Conservation (phyloP, 2,329 filamentous ascomycete genomes). For the Alternaria rosae region DNA sequence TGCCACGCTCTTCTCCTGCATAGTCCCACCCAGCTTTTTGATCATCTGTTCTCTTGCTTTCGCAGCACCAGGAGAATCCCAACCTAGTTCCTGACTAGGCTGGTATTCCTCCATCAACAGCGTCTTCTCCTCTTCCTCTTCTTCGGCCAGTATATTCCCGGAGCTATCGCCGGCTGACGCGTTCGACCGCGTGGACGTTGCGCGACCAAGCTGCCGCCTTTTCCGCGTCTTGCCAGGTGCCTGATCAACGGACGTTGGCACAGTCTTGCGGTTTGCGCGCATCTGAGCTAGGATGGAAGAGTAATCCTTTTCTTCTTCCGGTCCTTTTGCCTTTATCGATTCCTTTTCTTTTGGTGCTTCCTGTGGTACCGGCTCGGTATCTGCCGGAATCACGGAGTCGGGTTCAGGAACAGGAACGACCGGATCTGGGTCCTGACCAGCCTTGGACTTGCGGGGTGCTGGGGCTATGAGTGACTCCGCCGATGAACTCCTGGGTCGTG, state of each 20-base stretch:
- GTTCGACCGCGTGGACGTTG: conserved; percentile 41
- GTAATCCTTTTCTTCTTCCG: conserved; percentile 39
- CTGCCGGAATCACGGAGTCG: conserved; percentile 35
- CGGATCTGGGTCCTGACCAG: conserved; percentile 24
- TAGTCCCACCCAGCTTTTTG: conserved; percentile 44
- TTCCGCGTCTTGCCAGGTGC: conserved; percentile 30
- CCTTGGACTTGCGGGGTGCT: conserved; percentile 18
- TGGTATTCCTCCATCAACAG: conserved; percentile 37
- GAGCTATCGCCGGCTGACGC: conserved; percentile 40
- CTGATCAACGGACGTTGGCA: conserved; percentile 26
- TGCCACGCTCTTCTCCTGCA: conserved; percentile 36
- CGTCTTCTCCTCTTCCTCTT: conserved; percentile 24
- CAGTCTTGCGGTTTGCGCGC: conserved; percentile 40
- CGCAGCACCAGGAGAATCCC: conserved; percentile 48
- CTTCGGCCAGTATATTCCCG: conserved; percentile 25
- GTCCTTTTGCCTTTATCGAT: conserved; percentile 12
- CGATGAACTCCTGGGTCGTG: conserved; percentile 27
- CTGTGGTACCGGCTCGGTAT: conserved; percentile 21
- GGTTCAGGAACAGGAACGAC: conserved; percentile 1
- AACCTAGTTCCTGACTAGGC: conserved; percentile 48
- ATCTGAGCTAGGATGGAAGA: conserved; percentile 41
- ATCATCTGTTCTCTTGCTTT: conserved; percentile 49
- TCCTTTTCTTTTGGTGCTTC: conserved; percentile 17
- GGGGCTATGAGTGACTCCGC: conserved; percentile 31
- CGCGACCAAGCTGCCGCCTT: conserved; percentile 41